Conservation (phyloP, 345 rosid species). For the Arabidopsis arenosa region DNA sequence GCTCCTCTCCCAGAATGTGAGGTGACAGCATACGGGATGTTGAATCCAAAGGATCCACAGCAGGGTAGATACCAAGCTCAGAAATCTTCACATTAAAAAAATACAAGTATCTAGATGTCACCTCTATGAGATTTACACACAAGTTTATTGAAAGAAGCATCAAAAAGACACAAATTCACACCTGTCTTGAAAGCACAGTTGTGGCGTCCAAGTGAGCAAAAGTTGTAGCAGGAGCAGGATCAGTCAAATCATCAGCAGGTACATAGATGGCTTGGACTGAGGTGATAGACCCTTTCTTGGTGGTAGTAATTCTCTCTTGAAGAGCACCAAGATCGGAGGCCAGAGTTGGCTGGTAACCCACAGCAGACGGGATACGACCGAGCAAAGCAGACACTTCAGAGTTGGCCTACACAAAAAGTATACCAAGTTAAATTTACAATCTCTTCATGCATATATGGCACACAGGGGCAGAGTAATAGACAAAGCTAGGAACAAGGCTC, state of each 20-base stretch:
- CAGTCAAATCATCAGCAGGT: conserved; percentile 99
- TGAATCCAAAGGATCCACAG: conserved; percentile 97
- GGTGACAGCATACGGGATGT: conserved; percentile 99
- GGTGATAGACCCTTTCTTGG: conserved; percentile 98
- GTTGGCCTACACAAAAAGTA: conserved; percentile 68
- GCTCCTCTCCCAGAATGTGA: conserved; percentile 91
- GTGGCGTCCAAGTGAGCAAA: conserved; percentile 99
- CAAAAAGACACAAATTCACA: conserved; percentile 25
- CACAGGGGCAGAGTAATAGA: background rate
- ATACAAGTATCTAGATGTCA: background rate
- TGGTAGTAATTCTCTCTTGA: conserved; percentile 98
- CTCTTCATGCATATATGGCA: background rate
- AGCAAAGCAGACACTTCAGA: conserved; percentile 99
- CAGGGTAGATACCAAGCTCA: conserved; percentile 99
- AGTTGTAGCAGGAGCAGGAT: conserved; percentile 99
- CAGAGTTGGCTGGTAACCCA: conserved; percentile 98
- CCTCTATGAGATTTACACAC: background rate
- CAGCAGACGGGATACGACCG: conserved; percentile 99
- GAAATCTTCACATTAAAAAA: conserved; percentile 59
- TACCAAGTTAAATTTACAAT: background rate
- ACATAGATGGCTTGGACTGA: conserved; percentile 99
- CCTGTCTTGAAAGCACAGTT: conserved; percentile 97
- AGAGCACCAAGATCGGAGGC: conserved; percentile 99
- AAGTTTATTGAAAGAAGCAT: background rate
- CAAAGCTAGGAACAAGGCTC: background rate